phyloP scores from a whole-genome alignment of 164 flowering plant species.

The Protea cynaroides region DNA sequence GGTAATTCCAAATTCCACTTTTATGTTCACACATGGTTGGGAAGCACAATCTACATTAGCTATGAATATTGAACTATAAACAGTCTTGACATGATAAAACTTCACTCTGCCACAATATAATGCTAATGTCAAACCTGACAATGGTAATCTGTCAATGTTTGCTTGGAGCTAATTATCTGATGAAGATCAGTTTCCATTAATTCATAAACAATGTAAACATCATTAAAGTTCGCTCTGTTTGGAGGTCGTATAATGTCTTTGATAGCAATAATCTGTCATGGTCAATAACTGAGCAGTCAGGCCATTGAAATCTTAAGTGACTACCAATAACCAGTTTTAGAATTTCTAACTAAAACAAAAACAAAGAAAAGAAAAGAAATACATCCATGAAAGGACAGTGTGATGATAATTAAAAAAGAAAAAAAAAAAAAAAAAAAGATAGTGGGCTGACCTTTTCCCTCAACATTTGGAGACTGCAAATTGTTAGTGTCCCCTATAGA shows the following conservation, averaged over 20 bases:
- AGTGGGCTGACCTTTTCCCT: too few relatives aligned
- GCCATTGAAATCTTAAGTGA: not conserved
- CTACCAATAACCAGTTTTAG: not conserved
- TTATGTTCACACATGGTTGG: too few relatives aligned
- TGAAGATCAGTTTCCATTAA: constrained; percentile 94
- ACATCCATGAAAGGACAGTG: not conserved
- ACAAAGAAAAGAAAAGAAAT: not conserved
- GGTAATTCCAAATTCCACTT: too few relatives aligned
- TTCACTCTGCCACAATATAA: too few relatives aligned
- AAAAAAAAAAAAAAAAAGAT: too few relatives aligned
- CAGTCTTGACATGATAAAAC: too few relatives aligned
- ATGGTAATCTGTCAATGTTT: constrained; percentile 70
- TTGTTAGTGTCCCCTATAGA: too few relatives aligned
- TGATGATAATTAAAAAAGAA: not conserved
- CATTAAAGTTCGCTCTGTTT: constrained; percentile 65
- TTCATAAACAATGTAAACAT: constrained; percentile 82
- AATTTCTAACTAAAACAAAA: not conserved
- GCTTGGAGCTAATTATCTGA: constrained; percentile 77
- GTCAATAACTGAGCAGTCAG: constrained; percentile 2
- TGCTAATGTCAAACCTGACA: constrained; percentile 77
- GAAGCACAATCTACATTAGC: too few relatives aligned
- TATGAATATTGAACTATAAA: too few relatives aligned
- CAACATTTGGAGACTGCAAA: too few relatives aligned
- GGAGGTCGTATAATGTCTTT: constrained; percentile 87
- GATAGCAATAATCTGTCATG: constrained; percentile 58